Percentiles rank a stretch among this genome's conserved stretches.
phyloP scores from a whole-genome alignment of 192 early-diverging fungal genomes.

The Spizellomyces punctatus region DNA sequence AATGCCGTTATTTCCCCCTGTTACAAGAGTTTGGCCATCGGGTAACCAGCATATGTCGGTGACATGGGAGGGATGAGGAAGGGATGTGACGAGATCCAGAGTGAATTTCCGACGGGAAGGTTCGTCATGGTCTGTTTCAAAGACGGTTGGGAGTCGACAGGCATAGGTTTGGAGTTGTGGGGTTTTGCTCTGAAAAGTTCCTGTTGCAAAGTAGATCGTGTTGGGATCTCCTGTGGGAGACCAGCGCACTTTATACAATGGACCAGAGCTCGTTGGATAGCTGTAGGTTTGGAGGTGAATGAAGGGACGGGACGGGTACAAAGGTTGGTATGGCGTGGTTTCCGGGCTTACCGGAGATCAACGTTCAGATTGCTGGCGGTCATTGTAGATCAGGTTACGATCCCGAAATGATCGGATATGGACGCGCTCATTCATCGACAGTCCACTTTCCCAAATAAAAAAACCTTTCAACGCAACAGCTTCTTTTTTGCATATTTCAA shows the following conservation, averaged over 20 bases:
- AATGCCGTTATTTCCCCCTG: background rate
- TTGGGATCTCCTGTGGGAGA: background rate
- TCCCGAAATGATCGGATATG: no score
- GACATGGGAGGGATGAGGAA: background rate
- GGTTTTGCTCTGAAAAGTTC: background rate
- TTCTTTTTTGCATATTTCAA: no score
- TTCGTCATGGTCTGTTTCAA: background rate
- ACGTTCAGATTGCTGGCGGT: no score
- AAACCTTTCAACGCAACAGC: no score
- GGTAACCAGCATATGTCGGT: background rate
- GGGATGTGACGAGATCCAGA: background rate
- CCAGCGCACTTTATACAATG: background rate
- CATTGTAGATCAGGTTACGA: no score
- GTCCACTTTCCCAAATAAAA: no score
- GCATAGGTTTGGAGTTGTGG: background rate
- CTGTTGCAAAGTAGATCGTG: background rate
- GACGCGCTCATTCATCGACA: no score
- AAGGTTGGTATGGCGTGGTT: no score
- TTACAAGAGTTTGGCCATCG: background rate
- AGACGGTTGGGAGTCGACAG: background rate
- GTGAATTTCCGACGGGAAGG: background rate
- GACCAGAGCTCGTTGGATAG: background rate
- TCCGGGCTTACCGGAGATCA: no score
- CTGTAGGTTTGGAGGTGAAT: background rate
- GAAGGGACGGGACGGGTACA: no score